These are phyloP conservation scores for Sporobolus alterniflorus DNA, from an alignment of 202 grass and related monocot genomes.

Conservation along the genomic window DNA sequence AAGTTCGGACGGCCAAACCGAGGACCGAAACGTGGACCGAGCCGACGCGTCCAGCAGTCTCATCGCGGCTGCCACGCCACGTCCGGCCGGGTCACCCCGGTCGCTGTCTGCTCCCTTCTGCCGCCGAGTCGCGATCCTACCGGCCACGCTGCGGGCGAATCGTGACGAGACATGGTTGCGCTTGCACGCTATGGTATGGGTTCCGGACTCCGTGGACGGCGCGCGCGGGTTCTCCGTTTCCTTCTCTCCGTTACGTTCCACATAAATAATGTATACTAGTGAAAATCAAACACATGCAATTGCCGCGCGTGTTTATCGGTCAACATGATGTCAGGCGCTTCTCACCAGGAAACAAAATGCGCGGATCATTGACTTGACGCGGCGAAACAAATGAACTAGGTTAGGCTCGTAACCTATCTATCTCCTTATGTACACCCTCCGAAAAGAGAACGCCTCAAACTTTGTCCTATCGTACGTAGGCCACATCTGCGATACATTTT, in stretches of 20 bases:
- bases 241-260: not conserved
- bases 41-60: not conserved
- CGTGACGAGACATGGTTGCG: not conserved
- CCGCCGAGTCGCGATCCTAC: not conserved
- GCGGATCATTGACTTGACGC: not conserved
- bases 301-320: not conserved
- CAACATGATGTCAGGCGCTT: not conserved
- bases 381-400: not conserved
- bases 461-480: no score
- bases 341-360: not conserved
- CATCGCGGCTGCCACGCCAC: slow-evolving; percentile 5
- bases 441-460: no score
- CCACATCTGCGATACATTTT: no score
- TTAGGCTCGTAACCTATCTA: not conserved
- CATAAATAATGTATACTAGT: not conserved
- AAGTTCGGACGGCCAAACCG: not conserved
- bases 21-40: not conserved
- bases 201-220: not conserved
- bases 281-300: not conserved
- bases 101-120: not conserved
- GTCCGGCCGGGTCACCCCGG: not conserved
- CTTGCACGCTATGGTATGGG: not conserved
- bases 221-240: not conserved
- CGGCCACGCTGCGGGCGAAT: not conserved
- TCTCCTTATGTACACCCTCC: no score